Conservation (phyloP, 257 asterid species). For the Forsythia suspensa region DNA sequence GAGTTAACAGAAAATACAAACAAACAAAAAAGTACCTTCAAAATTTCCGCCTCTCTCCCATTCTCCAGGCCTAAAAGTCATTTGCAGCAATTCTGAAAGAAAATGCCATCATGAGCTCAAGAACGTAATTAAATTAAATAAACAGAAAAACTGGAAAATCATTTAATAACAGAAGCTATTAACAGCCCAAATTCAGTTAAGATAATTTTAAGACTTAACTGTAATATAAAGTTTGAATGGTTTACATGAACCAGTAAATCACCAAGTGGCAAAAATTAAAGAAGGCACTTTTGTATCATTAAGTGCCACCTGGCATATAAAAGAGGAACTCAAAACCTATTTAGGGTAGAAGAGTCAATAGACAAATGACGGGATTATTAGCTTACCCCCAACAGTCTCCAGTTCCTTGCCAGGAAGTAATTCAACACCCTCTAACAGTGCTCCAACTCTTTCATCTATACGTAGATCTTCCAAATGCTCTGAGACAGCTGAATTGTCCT, state of each 20-base stretch:
- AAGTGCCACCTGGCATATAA: conserved; percentile 17
- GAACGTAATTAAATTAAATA: conserved; percentile 5
- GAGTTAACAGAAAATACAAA: background rate
- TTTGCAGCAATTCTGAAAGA: conserved; percentile 74
- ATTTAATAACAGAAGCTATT: background rate
- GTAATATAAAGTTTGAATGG: background rate
- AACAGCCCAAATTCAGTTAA: conserved; percentile 9
- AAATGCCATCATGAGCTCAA: conserved; percentile 16
- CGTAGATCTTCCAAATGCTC: conserved; percentile 46
- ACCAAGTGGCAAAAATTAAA: conserved; percentile 10
- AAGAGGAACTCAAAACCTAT: conserved; percentile 2
- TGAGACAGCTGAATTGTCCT: conserved; percentile 29
- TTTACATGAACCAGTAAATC: background rate
- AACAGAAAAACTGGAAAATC: background rate
- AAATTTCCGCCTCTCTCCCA: conserved; percentile 59
- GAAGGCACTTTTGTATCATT: conserved; percentile 2
- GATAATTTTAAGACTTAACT: background rate
- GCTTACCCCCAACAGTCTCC: conserved; percentile 78
- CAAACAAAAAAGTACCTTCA: conserved; percentile 54
- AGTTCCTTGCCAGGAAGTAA: conserved; percentile 77
- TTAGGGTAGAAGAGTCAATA: conserved; percentile 4
- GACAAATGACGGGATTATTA: conserved; percentile 11
- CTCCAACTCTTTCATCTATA: conserved; percentile 80
- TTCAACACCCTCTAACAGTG: conserved; percentile 60
- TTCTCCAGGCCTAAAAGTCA: conserved; percentile 53